Percentiles rank a stretch among this genome's conserved stretches.
Conservation (phyloP, 176 grass and related monocot species). For the Oryza rufipogon region DNA sequence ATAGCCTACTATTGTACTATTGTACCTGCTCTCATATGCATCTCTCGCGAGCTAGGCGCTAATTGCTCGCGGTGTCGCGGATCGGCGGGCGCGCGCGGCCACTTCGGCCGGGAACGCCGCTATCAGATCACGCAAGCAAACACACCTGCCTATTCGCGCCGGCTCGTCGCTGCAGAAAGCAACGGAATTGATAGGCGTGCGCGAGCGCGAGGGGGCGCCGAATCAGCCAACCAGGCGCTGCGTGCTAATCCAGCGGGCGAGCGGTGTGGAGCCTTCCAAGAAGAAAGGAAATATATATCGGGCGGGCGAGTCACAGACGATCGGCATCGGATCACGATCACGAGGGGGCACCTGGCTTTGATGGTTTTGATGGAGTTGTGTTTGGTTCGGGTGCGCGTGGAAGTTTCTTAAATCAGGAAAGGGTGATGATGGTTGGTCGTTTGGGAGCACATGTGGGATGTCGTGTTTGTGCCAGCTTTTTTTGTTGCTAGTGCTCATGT, state of each 20-base stretch:
- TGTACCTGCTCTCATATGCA: not conserved
- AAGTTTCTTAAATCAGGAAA: not conserved
- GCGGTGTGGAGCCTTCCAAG: slow-evolving; percentile 41
- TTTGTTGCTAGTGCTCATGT: no score
- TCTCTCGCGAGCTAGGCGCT: not conserved
- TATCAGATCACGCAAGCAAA: not conserved
- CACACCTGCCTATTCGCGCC: not conserved
- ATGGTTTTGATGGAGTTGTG: no score
- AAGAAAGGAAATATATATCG: slow-evolving; percentile 10
- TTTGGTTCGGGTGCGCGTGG: no score
- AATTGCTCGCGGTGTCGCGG: no score
- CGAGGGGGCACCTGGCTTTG: not conserved
- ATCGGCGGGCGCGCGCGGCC: not conserved
- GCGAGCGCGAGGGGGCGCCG: no score
- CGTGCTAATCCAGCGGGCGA: no score
- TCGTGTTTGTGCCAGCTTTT: not conserved
- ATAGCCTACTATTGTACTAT: no score
- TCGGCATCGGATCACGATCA: not conserved
- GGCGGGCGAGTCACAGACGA: not conserved
- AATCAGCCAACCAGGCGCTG: no score
- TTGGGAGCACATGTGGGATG: no score
- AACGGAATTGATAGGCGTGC: not conserved
- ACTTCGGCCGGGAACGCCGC: not conserved
- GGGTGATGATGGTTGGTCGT: not conserved
- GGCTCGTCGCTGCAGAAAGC: not conserved